Base-by-base conservation (phyloP, 2,329 filamentous ascomycete genomes). In the Emmonsiellopsis sp. region DNA sequence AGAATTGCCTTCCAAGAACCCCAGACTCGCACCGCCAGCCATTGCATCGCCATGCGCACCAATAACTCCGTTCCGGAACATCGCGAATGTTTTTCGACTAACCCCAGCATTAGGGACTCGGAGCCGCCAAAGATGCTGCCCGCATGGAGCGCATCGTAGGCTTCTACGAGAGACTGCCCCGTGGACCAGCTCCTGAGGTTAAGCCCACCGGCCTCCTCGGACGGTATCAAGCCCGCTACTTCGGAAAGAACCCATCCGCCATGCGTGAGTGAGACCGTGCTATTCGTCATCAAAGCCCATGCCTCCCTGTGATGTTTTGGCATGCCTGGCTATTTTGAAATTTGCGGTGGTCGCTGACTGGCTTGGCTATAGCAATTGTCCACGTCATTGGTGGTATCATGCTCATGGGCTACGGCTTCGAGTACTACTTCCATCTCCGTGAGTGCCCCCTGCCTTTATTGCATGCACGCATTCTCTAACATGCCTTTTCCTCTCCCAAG, bases 351-450 rank as follows among this genome's bases (percentile, higher is more conserved):
- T 6, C 42, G 33, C 45, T 51, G 10, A 46, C 42, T 33, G 49
- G 37, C 17, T 53, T 14, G 53, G 56, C 44, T 48, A 65, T 65
- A 98, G 93, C 93, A 60, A 82, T 98, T 68, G 79, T 95, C 65
- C 93, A 98, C 75, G 80, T 84, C 65, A 86, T 98, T 65, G 84
- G 81, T 63, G 78, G 83, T 69, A 77, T 98, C 58, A 76, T 95
- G 61, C 74, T 83, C 61, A 71, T 97, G 63, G 92, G 93, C 67
- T 98, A 98, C 76, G 87, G 87, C 65, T 89, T 97, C 78, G 91
- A 95, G 79, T 98, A 98, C 85, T 97, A 98, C 83, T 97, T 95
- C 88, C 94, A 98, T 78, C 82, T 98, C 68, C 89, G 93, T 98
- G 85, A 75, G 88, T 84, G 53, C 53, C 49, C 17, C 9, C 21